Conservation (phyloP, 2,329 filamentous ascomycete genomes). For the Piedraia hortae region DNA sequence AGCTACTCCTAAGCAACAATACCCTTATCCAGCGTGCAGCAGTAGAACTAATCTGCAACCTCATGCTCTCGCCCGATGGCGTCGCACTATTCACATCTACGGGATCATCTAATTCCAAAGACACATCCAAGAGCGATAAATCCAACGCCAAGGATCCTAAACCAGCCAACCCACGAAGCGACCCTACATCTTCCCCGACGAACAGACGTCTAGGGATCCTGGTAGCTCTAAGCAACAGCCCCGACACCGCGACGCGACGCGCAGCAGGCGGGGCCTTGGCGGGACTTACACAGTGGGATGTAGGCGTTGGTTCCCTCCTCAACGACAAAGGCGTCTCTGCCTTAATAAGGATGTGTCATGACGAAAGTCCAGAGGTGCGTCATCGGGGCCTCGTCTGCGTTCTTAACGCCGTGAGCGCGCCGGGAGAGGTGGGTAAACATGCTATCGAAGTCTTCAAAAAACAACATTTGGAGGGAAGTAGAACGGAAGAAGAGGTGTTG, state of each 20-base stretch:
- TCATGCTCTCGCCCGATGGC: slow-evolving; percentile 42
- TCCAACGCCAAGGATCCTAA: slow-evolving; percentile 35
- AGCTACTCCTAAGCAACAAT: slow-evolving; percentile 56
- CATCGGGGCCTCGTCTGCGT: slow-evolving; percentile 40
- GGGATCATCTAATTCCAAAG: no score
- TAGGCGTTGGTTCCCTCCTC: slow-evolving; percentile 42
- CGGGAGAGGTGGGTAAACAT: slow-evolving; percentile 36
- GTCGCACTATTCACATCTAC: slow-evolving; percentile 41
- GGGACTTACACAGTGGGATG: slow-evolving; percentile 52
- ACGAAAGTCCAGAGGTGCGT: slow-evolving; percentile 36
- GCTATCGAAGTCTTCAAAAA: no score
- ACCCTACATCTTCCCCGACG: no score
- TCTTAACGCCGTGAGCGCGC: slow-evolving; percentile 38
- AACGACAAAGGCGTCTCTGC: slow-evolving; percentile 35
- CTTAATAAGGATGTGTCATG: slow-evolving; percentile 54
- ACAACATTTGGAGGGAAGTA: no score
- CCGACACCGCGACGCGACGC: slow-evolving; percentile 50
- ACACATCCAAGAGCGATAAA: no score
- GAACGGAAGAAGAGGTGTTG: no score
- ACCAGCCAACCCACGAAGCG: no score
- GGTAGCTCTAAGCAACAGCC: slow-evolving; percentile 62
- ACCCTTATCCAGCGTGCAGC: slow-evolving; percentile 51
- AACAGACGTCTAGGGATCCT: slow-evolving; percentile 61
- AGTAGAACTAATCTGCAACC: slow-evolving; percentile 74
- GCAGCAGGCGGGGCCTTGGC: slow-evolving; percentile 77